Evolutionary conservation across 2,329 filamentous ascomycete genomes (phyloP), one percentile per base, ranked within the genome.

Genomic region (Fusarium poae): DNA sequence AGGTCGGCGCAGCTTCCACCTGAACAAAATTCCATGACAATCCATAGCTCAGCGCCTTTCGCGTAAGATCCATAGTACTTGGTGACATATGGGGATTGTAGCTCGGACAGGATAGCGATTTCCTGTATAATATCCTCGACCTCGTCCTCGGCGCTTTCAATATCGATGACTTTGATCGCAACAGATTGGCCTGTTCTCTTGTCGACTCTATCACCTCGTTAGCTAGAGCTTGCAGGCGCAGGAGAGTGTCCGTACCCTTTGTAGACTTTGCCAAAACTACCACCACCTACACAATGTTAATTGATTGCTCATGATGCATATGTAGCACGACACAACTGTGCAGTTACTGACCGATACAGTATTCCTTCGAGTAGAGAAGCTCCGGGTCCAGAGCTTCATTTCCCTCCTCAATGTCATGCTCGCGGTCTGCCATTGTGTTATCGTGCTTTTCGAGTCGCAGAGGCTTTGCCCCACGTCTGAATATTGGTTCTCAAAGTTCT

Each of bases 61-160:
- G 97, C 89, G 77, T 96, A 98, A 58, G 95, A 97, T 71, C 96
- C 96, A 82, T 97, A 94, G 84, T 99, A 99, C 80, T 97, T 96
- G 39, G 96, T 99, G 67, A 98, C 95, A 77, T 97, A 97, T 20
- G 94, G 94, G 20, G 95, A 98, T 81, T 97, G 93, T 71, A 99
- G 88, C 80, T 97, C 95, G 32, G 96, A 97, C 57, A 99, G 86
- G 74, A 99, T 98, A 72, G 95, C 94, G 73, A 99, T 98, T 82
- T 99, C 96, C 79, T 97, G 94, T 79, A 98, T 97, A 75, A 99
- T 99, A 81, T 99, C 96, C 83, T 98, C 96, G 73, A 99, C 95
- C 82, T 99, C 96, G 79, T 99, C 96, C 81, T 99, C 96, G 76
- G 96, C 96, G 82, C 96, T 97, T 81, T 99, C 96, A 71, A 99